A percentile compares a stretch with the other conserved stretches of the same genome.
Evolutionary conservation across 306 rosid species (phyloP).

Genomic region (Cercis canadensis): DNA sequence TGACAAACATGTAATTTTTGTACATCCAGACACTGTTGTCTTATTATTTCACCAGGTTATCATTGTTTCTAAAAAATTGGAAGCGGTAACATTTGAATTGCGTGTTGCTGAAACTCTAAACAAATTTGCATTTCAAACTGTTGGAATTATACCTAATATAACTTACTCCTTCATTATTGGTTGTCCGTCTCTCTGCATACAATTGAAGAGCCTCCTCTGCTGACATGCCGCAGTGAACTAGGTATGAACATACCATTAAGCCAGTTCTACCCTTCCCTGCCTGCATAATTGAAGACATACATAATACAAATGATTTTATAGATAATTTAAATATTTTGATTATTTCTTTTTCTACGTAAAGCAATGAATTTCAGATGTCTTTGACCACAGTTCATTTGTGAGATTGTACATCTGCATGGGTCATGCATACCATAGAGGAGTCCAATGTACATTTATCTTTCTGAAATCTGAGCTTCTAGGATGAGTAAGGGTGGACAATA

Average conservation of each 20-base stretch:
- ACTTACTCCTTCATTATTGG: conserved; percentile 99
- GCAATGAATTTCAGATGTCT: conserved; percentile 4
- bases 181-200: conserved; percentile 89
- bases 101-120: conserved; percentile 12
- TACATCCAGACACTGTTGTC: background rate
- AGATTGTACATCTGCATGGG: conserved; percentile 19
- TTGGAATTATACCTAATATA: conserved; percentile 59
- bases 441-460: background rate
- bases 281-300: conserved; percentile 53
- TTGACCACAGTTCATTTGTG: conserved; percentile 1
- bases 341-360: conserved; percentile 17
- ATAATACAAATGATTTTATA: background rate
- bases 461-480: conserved; percentile 20
- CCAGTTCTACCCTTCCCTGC: conserved; percentile 99
- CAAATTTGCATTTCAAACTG: conserved; percentile 41
- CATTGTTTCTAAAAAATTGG: background rate
- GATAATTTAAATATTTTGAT: background rate
- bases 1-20: conserved; percentile 15
- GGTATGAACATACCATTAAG: conserved; percentile 84
- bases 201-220: conserved; percentile 85
- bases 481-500: conserved; percentile 11
- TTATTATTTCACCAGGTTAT: conserved; percentile 1
- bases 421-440: background rate
- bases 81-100: conserved; percentile 11
- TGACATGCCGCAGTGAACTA: conserved; percentile 82